Conservation (phyloP, 2,329 filamentous ascomycete genomes). For the Penicillium occitanis region DNA sequence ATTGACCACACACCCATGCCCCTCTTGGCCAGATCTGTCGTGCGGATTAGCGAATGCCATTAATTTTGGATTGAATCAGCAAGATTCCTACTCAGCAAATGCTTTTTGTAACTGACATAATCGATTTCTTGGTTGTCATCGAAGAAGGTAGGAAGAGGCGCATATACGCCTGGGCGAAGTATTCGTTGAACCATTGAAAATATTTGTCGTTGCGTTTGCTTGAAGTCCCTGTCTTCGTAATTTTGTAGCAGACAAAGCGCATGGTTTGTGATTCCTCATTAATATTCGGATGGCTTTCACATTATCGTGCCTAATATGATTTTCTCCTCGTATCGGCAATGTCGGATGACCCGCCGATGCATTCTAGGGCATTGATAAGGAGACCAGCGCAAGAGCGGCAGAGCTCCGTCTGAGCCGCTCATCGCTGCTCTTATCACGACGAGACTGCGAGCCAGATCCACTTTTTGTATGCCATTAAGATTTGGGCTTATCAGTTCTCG, state of each 20-base stretch:
- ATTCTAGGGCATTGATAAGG: constrained; percentile 18
- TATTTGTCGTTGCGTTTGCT: background rate
- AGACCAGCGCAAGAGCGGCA: constrained; percentile 17
- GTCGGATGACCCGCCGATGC: background rate
- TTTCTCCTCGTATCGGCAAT: background rate
- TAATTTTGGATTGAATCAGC: too few species aligned
- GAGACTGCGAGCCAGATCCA: constrained; percentile 8
- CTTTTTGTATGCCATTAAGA: background rate
- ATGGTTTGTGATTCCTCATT: too few species aligned
- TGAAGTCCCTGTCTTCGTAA: too few species aligned
- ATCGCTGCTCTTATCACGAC: constrained; percentile 19
- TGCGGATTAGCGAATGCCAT: too few species aligned
- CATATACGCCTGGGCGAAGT: constrained; percentile 24
- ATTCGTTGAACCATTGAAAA: constrained; percentile 5
- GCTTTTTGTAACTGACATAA: constrained; percentile 27
- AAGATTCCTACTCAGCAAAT: constrained; percentile 25
- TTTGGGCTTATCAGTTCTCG: background rate
- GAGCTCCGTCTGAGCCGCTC: constrained; percentile 21
- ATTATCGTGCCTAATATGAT: background rate
- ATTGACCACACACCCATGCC: constrained; percentile 9
- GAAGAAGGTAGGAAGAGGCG: constrained; percentile 25
- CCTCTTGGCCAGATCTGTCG: constrained; percentile 5
- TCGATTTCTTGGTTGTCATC: constrained; percentile 28
- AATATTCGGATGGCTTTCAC: background rate
- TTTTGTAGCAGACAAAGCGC: too few species aligned